A percentile compares a stretch with the other conserved stretches of the same genome.
Conservation (phyloP, 2,329 filamentous ascomycete genomes). For the Ustulina deusta region DNA sequence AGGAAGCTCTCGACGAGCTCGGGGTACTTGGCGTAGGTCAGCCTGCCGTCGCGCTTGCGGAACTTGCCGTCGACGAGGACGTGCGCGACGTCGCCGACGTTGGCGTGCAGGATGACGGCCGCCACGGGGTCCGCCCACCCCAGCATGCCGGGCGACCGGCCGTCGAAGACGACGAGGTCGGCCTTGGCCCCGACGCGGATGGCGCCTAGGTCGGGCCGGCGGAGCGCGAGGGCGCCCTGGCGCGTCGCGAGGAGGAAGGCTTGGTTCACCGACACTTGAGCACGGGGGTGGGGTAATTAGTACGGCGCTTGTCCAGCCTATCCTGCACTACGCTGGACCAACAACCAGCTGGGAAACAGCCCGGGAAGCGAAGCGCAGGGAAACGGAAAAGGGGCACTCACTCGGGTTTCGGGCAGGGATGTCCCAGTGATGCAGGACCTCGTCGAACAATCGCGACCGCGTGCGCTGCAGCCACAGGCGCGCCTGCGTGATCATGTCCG, state of each 20-base stretch:
- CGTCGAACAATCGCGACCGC: slow-evolving; percentile 55
- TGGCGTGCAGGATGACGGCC: slow-evolving; percentile 67
- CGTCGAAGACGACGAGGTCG: slow-evolving; percentile 66
- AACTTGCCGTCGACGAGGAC: slow-evolving; percentile 64
- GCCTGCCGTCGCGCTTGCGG: slow-evolving; percentile 58
- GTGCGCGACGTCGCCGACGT: slow-evolving; percentile 63
- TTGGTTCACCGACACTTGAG: slow-evolving; percentile 60
- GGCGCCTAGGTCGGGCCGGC: slow-evolving; percentile 63
- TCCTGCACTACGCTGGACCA: too few species aligned
- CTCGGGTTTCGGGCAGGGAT: slow-evolving; percentile 62
- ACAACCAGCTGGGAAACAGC: too few species aligned
- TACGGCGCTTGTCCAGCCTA: background rate
- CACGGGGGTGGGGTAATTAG: background rate
- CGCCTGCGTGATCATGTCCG: slow-evolving; percentile 64
- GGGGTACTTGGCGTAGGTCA: slow-evolving; percentile 47
- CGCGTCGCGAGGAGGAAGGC: slow-evolving; percentile 68
- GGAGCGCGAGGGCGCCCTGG: slow-evolving; percentile 63
- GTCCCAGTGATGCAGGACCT: slow-evolving; percentile 55
- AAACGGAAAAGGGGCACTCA: slow-evolving; percentile 15
- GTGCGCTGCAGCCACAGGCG: slow-evolving; percentile 65
- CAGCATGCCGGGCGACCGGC: slow-evolving; percentile 60
- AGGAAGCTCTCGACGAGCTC: slow-evolving; percentile 52
- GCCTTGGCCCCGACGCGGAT: slow-evolving; percentile 64
- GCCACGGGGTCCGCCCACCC: slow-evolving; percentile 68
- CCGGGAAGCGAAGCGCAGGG: too few species aligned